phyloP scores from a whole-genome alignment of 805 yeast species.

The Metschnikowia baotianmanensis region DNA sequence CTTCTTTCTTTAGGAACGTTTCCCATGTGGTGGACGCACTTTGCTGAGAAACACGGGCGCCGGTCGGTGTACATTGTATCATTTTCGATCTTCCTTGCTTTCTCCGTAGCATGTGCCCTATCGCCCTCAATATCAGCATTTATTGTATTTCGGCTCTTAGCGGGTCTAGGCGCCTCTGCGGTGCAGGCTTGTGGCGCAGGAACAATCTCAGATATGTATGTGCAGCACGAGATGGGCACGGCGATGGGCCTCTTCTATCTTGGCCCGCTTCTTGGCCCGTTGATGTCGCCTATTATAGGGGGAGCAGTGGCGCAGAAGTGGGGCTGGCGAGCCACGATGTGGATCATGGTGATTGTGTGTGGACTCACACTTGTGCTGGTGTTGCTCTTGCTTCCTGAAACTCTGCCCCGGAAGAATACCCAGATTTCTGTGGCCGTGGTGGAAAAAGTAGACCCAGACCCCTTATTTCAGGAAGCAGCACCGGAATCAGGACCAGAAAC shows the following conservation, averaged over 20 bases:
- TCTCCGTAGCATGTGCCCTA: constrained; percentile 70
- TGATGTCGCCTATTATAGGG: constrained; percentile 74
- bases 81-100: constrained; percentile 59
- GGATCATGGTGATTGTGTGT: constrained; percentile 72
- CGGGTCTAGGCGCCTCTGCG: constrained; percentile 73
- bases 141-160: constrained; percentile 68
- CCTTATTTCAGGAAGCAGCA: too few species aligned
- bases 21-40: constrained; percentile 87
- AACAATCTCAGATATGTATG: constrained; percentile 71
- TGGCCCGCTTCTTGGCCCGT: constrained; percentile 80
- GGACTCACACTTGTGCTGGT: constrained; percentile 51
- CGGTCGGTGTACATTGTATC: constrained; percentile 70
- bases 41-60: constrained; percentile 74
- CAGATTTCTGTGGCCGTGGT: too few species aligned
- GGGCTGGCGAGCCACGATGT: constrained; percentile 90
- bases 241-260: constrained; percentile 79
- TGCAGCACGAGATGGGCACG: constrained; percentile 65
- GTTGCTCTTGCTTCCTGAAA: constrained; percentile 70
- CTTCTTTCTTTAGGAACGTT: constrained; percentile 70
- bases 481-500: constrained; percentile 23
- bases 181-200: constrained; percentile 95
- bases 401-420: constrained; percentile 62
- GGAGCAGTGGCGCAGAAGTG: constrained; percentile 68
- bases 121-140: constrained; percentile 59
- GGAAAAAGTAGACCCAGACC: constrained; percentile 3